Base-by-base conservation (phyloP, 1,284 basidiomycete species). In the Irpex lacteus region DNA sequence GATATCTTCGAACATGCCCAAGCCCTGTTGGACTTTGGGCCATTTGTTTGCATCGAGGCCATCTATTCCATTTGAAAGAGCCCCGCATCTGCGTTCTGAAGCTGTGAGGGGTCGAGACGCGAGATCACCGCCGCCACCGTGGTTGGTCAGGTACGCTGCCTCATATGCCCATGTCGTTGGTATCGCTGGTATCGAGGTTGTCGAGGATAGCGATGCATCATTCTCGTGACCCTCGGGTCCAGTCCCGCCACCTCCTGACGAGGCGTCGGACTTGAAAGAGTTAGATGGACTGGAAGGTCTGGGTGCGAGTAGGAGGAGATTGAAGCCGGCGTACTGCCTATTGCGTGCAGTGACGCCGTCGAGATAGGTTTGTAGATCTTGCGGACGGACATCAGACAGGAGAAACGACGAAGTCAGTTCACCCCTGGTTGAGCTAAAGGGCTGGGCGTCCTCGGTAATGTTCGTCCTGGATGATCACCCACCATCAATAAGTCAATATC, bases 31-130 rank as follows among this genome's bases (percentile, higher is more conserved):
- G 8, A 93, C 84, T 77, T 93, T 94, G 36, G 87, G 87, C 91
- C 91, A 93, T 19, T 81, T 77, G 61, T 78, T 75, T 47, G 81
- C 85, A 55, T 80, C 86, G 57, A 74, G 63, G 21, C 82, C 83
- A 70, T 91, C 89, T 60, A 91, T 76, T 9, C 89, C 89, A 70
- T 94, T 94, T 15, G 92, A 92, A 58, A 93, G 74, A 1, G 83
- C 89, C 3, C 85, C 85, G 67, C 78, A 80, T 60, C 70, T 70
- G 62, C 80, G 74, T 70, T 92, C 85, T 18, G 77, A 71, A 18
- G 74, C 67, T 4, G 78, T 75, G 13, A 92, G 81, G 13, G 80
- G 66, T 9, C 88, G 86, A 57, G 79, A 75, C n/a, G 77, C 76
- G 68, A 93, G 79, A 26, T 68, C 71, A 37, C 88, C 85, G 58